A percentile compares a stretch with the other conserved stretches of the same genome.
Conservation (phyloP, 1,139 yeast genomes). For the Debaryomyces udenii region DNA sequence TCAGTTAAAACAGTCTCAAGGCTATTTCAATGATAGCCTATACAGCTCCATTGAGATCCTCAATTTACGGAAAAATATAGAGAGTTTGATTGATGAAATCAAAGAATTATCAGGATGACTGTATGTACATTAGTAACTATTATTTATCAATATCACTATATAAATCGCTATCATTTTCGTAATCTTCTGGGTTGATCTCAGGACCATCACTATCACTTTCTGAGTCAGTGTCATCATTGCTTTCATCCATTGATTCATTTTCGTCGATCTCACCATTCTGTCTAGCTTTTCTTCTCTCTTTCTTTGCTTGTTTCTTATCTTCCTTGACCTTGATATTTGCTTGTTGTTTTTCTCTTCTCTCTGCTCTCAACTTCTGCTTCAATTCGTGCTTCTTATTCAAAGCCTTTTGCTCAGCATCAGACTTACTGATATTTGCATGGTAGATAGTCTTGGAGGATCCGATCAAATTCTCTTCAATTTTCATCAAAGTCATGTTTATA, state of each 20-base stretch:
- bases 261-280: constrained; percentile 39
- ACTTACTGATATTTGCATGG: constrained; percentile 70
- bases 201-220: constrained; percentile 31
- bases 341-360: constrained; percentile 77
- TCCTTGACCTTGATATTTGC: constrained; percentile 78
- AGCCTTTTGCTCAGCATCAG: constrained; percentile 58
- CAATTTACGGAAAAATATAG: constrained; percentile 29
- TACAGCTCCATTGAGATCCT: constrained; percentile 28
- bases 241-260: constrained; percentile 17
- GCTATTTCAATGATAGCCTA: constrained; percentile 35
- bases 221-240: constrained; percentile 18
- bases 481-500: constrained; percentile 69
- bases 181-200: constrained; percentile 46
- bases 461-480: constrained; percentile 88
- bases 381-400: constrained; percentile 71
- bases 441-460: constrained; percentile 79
- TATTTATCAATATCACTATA: constrained; percentile 43
- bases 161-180: constrained; percentile 53
- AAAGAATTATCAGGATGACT: constrained; percentile 14
- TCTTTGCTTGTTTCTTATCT: constrained; percentile 71
- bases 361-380: constrained; percentile 63
- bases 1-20: constrained; percentile 45
- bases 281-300: constrained; percentile 69
- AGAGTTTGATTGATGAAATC: constrained; percentile 20
- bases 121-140: constrained; percentile 5